These are phyloP conservation scores for Chenopodium formosanum DNA, from an alignment of 148 eudicot genomes.

Conservation along the genomic window DNA sequence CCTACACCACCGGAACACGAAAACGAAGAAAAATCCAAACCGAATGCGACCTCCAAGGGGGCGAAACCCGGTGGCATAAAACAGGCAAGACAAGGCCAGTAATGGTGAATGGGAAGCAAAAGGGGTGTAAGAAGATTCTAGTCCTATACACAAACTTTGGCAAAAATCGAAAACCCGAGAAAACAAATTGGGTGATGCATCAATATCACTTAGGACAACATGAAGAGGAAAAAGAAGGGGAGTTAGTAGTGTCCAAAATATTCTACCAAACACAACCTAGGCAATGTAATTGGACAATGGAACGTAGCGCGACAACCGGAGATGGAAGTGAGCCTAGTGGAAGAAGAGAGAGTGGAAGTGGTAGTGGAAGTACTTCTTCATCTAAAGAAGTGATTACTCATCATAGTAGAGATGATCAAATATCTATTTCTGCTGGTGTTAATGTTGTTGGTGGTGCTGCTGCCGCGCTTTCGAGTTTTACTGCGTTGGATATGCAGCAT, in stretches of 20 bases:
- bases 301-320: constrained; percentile 28
- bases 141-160: constrained; percentile 91
- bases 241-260: constrained; percentile 90
- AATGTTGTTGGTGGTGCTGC: constrained; percentile 22
- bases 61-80: constrained; percentile 97
- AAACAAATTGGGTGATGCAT: constrained; percentile 99
- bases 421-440: constrained; percentile 29
- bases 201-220: constrained; percentile 89
- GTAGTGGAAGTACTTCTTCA: constrained; percentile 53
- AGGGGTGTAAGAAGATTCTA: constrained; percentile 92
- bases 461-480: constrained; percentile 42
- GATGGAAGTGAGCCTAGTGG: constrained; percentile 35
- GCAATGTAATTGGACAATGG: constrained; percentile 63
- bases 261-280: constrained; percentile 95
- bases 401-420: constrained; percentile 48
- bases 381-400: constrained; percentile 48
- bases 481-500: constrained; percentile 66
- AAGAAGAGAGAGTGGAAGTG: constrained; percentile 48
- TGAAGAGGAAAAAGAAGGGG: constrained; percentile 94
- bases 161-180: constrained; percentile 86
- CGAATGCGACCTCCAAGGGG: constrained; percentile 90
- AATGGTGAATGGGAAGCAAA: constrained; percentile 76
- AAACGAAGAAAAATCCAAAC: constrained; percentile 91
- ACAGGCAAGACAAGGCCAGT: constrained; percentile 96
- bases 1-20: constrained; percentile 95